Evolutionary conservation across 441 rosid genomes (phyloP).

Genomic region (Francoa sonchifolia): DNA sequence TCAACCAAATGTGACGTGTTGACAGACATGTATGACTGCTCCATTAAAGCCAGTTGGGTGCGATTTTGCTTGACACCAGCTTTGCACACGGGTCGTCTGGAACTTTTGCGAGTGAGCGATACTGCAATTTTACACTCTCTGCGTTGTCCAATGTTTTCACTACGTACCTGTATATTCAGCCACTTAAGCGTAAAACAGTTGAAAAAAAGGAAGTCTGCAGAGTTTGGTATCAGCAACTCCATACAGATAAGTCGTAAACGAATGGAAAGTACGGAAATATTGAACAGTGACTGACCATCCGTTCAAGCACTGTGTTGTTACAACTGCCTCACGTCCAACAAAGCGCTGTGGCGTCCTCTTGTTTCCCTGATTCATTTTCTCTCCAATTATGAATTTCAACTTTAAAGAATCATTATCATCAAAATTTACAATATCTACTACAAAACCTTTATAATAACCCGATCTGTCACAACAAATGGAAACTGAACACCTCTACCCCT

Average conservation of each 20-base stretch:
- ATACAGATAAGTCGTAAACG: background rate
- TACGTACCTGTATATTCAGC: constrained; percentile 91
- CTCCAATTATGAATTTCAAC: constrained; percentile 17
- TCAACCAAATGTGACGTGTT: background rate
- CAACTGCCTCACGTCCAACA: constrained; percentile 96
- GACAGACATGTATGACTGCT: background rate
- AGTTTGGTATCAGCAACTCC: too few relatives aligned
- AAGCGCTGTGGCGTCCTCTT: constrained; percentile 92
- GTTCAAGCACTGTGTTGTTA: constrained; percentile 92
- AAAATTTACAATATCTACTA: constrained; percentile 3
- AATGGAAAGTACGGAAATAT: background rate
- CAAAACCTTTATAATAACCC: constrained; percentile 84
- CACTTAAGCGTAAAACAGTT: too few relatives aligned
- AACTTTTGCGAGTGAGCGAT: constrained; percentile 75
- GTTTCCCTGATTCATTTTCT: constrained; percentile 58
- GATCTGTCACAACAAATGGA: constrained; percentile 80
- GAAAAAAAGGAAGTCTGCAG: too few relatives aligned
- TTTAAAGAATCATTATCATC: background rate
- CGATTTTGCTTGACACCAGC: constrained; percentile 36
- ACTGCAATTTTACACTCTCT: constrained; percentile 88
- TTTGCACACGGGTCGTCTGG: constrained; percentile 29
- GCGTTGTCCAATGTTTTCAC: constrained; percentile 90
- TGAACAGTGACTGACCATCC: constrained; percentile 56
- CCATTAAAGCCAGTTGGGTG: constrained; percentile 40
- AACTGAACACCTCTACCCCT: constrained; percentile 78